phyloP scores from a whole-genome alignment of 1,139 yeast species.

The Hyphopichia burtonii region DNA sequence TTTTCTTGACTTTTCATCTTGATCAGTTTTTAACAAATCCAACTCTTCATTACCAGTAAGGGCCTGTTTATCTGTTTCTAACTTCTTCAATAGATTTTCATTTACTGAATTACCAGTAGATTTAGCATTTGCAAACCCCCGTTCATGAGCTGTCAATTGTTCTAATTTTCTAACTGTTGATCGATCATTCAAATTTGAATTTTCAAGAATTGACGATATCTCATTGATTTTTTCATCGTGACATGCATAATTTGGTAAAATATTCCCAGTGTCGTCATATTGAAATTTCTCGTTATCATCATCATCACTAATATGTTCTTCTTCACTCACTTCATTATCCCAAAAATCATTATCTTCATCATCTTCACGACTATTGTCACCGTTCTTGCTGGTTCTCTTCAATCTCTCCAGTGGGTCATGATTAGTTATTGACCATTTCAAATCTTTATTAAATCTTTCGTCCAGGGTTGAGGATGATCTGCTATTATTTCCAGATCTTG shows the following conservation, averaged over 20 bases:
- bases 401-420: constrained; percentile 64
- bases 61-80: constrained; percentile 41
- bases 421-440: constrained; percentile 49
- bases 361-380: constrained; percentile 12
- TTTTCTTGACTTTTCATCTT: constrained; percentile 45
- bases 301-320: constrained; percentile 65
- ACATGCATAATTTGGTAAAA: constrained; percentile 59
- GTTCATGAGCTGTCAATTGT: constrained; percentile 56
- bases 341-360: constrained; percentile 22
- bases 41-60: constrained; percentile 45
- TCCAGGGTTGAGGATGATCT: constrained; percentile 39
- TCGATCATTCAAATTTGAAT: constrained; percentile 39
- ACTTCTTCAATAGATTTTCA: constrained; percentile 36
- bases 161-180: constrained; percentile 50
- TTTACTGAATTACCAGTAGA: constrained; percentile 51
- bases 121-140: constrained; percentile 61
- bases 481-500: constrained; percentile 25
- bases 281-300: constrained; percentile 56
- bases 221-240: constrained; percentile 46
- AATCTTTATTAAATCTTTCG: constrained; percentile 37
- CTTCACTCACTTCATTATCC: constrained; percentile 55
- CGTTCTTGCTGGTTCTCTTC: constrained; percentile 9
- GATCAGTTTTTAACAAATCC: constrained; percentile 40
- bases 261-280: constrained; percentile 61
- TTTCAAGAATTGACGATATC: constrained; percentile 45